Percentiles rank a stretch among this genome's conserved stretches.
Conservation (phyloP, 805 yeast genomes). For the Schwanniomyces occidentalis region DNA sequence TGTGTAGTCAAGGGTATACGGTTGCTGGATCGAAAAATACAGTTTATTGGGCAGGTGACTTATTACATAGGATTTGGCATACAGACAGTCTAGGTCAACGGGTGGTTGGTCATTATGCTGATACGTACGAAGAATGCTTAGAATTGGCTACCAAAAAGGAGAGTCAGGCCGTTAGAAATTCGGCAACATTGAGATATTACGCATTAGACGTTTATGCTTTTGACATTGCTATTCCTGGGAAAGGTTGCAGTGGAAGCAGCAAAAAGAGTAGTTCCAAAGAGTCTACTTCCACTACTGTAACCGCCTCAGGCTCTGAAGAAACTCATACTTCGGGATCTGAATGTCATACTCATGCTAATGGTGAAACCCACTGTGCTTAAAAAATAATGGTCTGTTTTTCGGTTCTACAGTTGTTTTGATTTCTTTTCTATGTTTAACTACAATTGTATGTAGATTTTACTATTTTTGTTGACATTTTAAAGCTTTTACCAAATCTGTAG, state of each 20-base stretch:
- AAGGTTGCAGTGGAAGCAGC: constrained; percentile 14
- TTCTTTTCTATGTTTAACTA: too few relatives aligned
- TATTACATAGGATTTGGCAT: constrained; percentile 41
- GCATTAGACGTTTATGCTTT: constrained; percentile 20
- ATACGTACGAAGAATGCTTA: constrained; percentile 30
- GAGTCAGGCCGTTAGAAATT: constrained; percentile 34
- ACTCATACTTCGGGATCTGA: constrained; percentile 3
- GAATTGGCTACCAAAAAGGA: constrained; percentile 31
- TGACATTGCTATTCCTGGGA: constrained; percentile 20
- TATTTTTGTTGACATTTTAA: too few relatives aligned
- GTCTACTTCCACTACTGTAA: not conserved
- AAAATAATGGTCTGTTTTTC: too few relatives aligned
- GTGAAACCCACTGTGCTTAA: constrained; percentile 17
- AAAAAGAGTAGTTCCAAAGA: not conserved
- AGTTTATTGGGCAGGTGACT: constrained; percentile 35
- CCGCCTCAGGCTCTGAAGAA: constrained; percentile 3
- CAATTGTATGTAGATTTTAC: too few relatives aligned
- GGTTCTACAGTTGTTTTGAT: too few relatives aligned
- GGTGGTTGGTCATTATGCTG: constrained; percentile 36
- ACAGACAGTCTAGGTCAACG: constrained; percentile 29
- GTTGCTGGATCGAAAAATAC: constrained; percentile 21
- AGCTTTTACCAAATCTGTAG: too few relatives aligned
- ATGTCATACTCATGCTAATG: constrained; percentile 19
- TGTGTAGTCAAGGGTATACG: constrained; percentile 38
- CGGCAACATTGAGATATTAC: constrained; percentile 18